These are phyloP conservation scores for Blastocystis sp. DNA, from an alignment of 352 stramenopile genomes.

Conservation along the genomic window DNA sequence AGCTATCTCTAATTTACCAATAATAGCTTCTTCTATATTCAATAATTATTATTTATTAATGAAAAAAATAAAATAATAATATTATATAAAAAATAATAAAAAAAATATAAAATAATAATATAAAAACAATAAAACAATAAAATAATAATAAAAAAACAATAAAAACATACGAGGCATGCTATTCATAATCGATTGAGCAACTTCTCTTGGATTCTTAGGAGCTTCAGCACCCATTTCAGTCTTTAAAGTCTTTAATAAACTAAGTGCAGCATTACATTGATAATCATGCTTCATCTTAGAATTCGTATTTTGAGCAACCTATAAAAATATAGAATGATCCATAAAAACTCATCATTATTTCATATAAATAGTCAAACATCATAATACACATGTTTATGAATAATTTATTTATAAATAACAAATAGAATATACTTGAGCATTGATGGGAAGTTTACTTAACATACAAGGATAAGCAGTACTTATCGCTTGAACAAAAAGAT, in stretches of 20 bases:
- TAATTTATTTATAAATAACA: too few species aligned
- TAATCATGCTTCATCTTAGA: conserved; percentile 58
- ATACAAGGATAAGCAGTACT: conserved; percentile 18
- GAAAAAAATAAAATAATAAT: conserved; percentile 40
- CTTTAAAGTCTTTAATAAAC: conserved; percentile 81
- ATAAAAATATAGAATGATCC: too few species aligned
- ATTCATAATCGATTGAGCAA: conserved; percentile 18
- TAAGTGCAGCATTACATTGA: conserved; percentile 92
- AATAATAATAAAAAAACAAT: neutral
- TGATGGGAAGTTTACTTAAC: too few species aligned
- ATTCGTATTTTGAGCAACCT: conserved; percentile 27
- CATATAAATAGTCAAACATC: too few species aligned
- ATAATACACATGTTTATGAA: too few species aligned
- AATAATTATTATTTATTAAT: conserved; percentile 43
- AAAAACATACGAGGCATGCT: neutral
- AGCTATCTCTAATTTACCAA: conserved; percentile 61
- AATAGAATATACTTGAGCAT: too few species aligned
- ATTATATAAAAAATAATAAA: conserved; percentile 1
- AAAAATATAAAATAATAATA: neutral
- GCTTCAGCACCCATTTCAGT: conserved; percentile 47
- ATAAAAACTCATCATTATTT: too few species aligned
- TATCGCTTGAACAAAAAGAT: conserved; percentile 15
- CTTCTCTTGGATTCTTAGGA: conserved; percentile 43
- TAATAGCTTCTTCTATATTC: conserved; percentile 37
- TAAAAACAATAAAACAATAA: too few species aligned